Evolutionary conservation across 2,329 filamentous ascomycete species (phyloP), one percentile per base, ranked within the genome.

Genomic region (Decorospora gaudefroyi): DNA sequence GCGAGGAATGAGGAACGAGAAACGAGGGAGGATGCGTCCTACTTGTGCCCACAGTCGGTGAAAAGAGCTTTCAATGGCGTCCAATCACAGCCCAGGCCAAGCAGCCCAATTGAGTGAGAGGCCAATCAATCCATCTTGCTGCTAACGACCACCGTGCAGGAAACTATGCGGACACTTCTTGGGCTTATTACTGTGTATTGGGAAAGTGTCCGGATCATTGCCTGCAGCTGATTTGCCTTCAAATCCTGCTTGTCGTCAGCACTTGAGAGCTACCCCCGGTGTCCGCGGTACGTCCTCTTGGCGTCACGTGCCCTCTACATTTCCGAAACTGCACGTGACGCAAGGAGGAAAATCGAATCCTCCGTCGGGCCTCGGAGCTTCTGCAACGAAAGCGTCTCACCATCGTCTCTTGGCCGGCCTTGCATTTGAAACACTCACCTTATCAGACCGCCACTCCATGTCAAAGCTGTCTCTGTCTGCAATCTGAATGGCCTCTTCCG

Each of bases 361-460:
- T 25, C 21, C 12, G 15, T 31, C 31, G 41, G 42, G 28, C 28
- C 23, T 22, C 39, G 49, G 46, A 18, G 34, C 33, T 43, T 46
- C 35, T 49, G 52, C 44, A 53, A 53, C 46, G 31, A 36, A 33
- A 34, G 35, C 38, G 58, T 62, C 58, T 60, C 58, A 62, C 51
- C 36, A 53, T 53, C 9, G 43, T 12, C 55, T 54, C 58, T 53
- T 61, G 55, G 43, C 45, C 44, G 49, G 49, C 58, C 36, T 55
- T 46, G 46, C 31, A 46, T 54, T 47, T 54, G 58, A 62, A 62
- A 59, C 57, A 46, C 45, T 42, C 33, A 28, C 32, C 34, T 45
- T 49, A 49, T 46, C 35, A 48, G 30, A 53, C 50, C 46, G 55
- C 40, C 33, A 27, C 43, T 41, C 42, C 32, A 19, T 17, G 25